phyloP scores from a whole-genome alignment of 2,329 filamentous ascomycete species.

The Aspergillus tubingensis region DNA sequence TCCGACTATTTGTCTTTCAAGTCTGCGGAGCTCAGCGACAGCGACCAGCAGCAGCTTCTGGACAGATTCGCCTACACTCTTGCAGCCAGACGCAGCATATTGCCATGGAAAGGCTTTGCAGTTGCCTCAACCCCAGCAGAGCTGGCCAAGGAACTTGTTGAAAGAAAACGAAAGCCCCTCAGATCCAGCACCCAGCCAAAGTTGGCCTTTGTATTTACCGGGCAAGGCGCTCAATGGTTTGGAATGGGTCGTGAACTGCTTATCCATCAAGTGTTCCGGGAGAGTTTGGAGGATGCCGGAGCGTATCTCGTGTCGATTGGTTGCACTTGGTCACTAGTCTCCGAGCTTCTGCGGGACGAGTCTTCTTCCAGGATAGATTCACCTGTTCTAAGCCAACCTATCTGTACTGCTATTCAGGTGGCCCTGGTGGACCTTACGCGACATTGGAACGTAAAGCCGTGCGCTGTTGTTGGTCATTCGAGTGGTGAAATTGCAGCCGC shows the following conservation, averaged over 20 bases:
- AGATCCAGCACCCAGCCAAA: constrained; percentile 33
- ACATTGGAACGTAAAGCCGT: constrained; percentile 27
- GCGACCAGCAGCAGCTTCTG: not conserved
- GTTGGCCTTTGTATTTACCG: constrained; percentile 13
- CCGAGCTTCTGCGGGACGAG: not conserved
- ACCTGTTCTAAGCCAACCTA: constrained; percentile 31
- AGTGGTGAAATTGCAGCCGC: constrained; percentile 46
- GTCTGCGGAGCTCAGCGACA: not conserved
- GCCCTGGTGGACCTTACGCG: constrained; percentile 33
- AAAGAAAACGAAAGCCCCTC: constrained; percentile 27
- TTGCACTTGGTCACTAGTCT: constrained; percentile 23
- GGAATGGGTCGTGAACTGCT: constrained; percentile 38
- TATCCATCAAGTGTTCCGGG: not conserved
- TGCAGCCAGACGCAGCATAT: not conserved
- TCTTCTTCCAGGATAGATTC: constrained; percentile 1
- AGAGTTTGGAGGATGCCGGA: not conserved
- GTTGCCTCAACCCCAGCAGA: not conserved
- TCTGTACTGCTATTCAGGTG: constrained; percentile 34
- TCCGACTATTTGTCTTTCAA: not conserved
- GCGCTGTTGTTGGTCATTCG: constrained; percentile 31
- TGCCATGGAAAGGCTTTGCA: constrained; percentile 1
- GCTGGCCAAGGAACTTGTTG: not conserved
- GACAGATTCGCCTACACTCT: constrained; percentile 9
- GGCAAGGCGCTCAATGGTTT: constrained; percentile 41
- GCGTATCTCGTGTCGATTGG: constrained; percentile 26